These are phyloP conservation scores for Colletotrichum brevisporum DNA, from an alignment of 2,329 filamentous ascomycete genomes.

Conservation along the genomic window DNA sequence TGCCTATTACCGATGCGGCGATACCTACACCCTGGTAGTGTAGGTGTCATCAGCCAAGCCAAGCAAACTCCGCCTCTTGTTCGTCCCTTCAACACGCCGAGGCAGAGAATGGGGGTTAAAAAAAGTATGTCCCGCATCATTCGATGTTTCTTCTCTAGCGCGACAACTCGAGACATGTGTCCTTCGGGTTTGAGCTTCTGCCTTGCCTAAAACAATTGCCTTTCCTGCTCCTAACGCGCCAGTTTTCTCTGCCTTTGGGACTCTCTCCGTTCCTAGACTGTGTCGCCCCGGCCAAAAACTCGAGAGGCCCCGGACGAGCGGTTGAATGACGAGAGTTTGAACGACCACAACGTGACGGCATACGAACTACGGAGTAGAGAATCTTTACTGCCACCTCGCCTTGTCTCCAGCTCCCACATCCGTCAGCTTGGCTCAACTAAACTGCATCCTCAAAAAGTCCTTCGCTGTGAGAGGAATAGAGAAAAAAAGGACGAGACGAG, in stretches of 20 bases:
- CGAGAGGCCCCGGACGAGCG: too few species aligned
- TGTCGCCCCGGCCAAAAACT: too few species aligned
- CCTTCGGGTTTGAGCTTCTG: constrained; percentile 4
- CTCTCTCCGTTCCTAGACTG: constrained; percentile 8
- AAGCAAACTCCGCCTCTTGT: constrained; percentile 7
- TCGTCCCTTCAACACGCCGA: not conserved
- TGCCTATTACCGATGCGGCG: too few species aligned
- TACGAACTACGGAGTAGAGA: too few species aligned
- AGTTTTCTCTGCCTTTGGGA: constrained; percentile 4
- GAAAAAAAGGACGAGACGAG: not conserved
- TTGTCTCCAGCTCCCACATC: too few species aligned
- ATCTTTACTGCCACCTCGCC: too few species aligned
- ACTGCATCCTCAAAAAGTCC: too few species aligned
- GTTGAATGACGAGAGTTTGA: too few species aligned
- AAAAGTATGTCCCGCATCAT: constrained; percentile 23
- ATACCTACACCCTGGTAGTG: too few species aligned
- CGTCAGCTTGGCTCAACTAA: too few species aligned
- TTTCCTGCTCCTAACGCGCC: constrained; percentile 1
- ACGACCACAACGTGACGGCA: too few species aligned
- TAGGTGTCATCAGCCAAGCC: too few species aligned
- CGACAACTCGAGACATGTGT: constrained; percentile 22
- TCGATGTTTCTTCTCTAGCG: constrained; percentile 28
- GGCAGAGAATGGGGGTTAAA: constrained; percentile 11
- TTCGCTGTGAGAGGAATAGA: not conserved
- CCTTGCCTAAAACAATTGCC: constrained; percentile 17